phyloP scores from a whole-genome alignment of 257 asterid species.

The Capsicum chinense region DNA sequence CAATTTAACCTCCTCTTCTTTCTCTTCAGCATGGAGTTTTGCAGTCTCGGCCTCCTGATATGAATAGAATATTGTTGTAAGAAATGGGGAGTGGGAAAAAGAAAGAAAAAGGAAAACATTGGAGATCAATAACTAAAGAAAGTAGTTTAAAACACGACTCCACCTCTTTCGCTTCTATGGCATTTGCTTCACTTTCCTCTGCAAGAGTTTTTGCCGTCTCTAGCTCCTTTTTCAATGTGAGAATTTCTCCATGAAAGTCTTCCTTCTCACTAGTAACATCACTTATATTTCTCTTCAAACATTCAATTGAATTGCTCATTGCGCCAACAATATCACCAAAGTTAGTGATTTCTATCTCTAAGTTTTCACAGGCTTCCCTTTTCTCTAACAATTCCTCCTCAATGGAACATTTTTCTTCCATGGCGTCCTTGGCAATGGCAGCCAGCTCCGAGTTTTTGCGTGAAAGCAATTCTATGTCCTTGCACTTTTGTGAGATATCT shows the following conservation, averaged over 20 bases:
- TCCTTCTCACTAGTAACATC: slow-evolving; percentile 55
- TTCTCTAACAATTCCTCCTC: slow-evolving; percentile 63
- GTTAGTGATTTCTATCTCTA: slow-evolving; percentile 67
- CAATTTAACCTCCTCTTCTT: slow-evolving; percentile 87
- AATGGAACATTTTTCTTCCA: slow-evolving; percentile 50
- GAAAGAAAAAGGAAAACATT: not conserved
- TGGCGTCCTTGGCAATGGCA: slow-evolving; percentile 51
- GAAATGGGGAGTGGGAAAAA: slow-evolving; percentile 1
- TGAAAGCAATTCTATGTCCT: slow-evolving; percentile 53
- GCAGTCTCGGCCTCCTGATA: slow-evolving; percentile 63
- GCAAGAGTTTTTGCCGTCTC: slow-evolving; percentile 67
- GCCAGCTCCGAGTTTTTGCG: slow-evolving; percentile 54
- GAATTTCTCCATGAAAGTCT: slow-evolving; percentile 51
- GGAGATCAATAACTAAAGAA: slow-evolving; percentile 15
- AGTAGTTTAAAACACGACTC: not conserved
- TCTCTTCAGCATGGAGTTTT: slow-evolving; percentile 67
- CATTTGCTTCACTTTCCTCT: slow-evolving; percentile 69
- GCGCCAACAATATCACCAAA: slow-evolving; percentile 62
- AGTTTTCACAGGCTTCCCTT: slow-evolving; percentile 52
- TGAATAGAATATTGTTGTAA: slow-evolving; percentile 30
- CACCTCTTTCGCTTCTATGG: slow-evolving; percentile 88
- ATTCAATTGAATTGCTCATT: slow-evolving; percentile 59
- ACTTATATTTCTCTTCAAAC: slow-evolving; percentile 63
- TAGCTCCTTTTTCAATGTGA: slow-evolving; percentile 57
- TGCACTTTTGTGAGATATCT: slow-evolving; percentile 50